A percentile compares a stretch with the other conserved stretches of the same genome.
Evolutionary conservation across 495 filamentous ascomycete genomes (phyloP).

Genomic region (Daldinia decipiens): DNA sequence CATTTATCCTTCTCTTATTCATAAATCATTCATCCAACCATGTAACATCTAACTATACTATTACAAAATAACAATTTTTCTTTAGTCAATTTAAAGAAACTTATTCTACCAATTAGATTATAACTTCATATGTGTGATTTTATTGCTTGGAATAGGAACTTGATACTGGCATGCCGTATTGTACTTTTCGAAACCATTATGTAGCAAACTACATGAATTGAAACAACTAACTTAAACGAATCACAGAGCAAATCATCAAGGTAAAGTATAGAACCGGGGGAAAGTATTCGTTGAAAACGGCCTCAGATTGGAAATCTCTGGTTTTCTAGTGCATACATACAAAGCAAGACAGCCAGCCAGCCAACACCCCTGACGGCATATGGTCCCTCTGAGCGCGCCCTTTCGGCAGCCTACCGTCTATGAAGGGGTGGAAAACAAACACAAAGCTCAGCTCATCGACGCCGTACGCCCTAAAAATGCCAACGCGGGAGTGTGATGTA

Average conservation of each 20-base stretch:
- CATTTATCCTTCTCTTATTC: no score
- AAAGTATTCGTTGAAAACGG: slow-evolving; percentile 15
- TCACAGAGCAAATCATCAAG: not conserved
- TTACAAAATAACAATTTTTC: no score
- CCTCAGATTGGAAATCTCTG: slow-evolving; percentile 12
- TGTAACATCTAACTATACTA: no score
- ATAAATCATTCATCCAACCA: no score
- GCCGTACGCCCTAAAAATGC: slow-evolving; percentile 34
- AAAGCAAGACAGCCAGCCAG: slow-evolving; percentile 20
- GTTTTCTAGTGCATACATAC: slow-evolving; percentile 14
- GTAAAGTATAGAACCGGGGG: not conserved
- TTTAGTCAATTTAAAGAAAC: no score
- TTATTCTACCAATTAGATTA: not conserved
- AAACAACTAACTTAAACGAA: not conserved
- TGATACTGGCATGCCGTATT: no score
- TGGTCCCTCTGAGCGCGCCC: slow-evolving; percentile 6
- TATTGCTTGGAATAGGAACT: no score
- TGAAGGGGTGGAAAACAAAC: slow-evolving; percentile 9
- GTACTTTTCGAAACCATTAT: no score
- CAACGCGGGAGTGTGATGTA: slow-evolving; percentile 18
- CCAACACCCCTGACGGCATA: slow-evolving; percentile 12
- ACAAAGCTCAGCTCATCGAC: slow-evolving; percentile 11
- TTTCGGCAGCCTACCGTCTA: slow-evolving; percentile 24
- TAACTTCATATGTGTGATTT: not conserved
- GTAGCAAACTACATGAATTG: not conserved